Base-by-base conservation (phyloP, 768 basidiomycete genomes). In the Lactifluus piperatus region DNA sequence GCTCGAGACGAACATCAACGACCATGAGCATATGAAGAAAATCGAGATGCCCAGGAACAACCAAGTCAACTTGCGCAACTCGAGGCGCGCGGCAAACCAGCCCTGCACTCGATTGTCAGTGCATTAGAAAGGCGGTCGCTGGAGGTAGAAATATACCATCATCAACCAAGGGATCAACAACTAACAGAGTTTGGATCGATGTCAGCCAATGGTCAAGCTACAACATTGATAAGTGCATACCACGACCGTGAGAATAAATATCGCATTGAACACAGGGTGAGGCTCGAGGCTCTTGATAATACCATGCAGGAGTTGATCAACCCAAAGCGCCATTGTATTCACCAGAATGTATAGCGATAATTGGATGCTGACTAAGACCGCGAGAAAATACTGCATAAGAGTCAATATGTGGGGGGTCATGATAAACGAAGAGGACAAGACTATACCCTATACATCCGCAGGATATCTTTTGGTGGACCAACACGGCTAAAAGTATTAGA, bases 261-360 rank as follows among this genome's bases (percentile, higher is more conserved):
- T 51, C 0, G 69, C 80, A 54, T 76, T 63, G 62, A 83, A 83
- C 3, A 76, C 41, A 0, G 73, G 76, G 51, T 79, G 77, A 2
- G 52, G 54, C 0, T 79, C 78, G 9, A 83, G 74, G 0, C 61
- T 32, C 2, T 65, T 69, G 46, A 85, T 76, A 14, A 74, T 69
- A 6, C 80, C 78, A 52, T 77, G 75, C 32, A 76, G 58, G 27
- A 85, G 72, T 51, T 81, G 74, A 65, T 82, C 79, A 34, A 79
- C 68, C 82, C 83, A 85, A 7, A 84, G 75, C 32, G 75, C 76
- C 68, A 78, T 77, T 6, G 76, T 75, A 2, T 77, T 73, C 5
- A 79, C 63, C 20, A 82, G 71, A 47, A 80, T 72, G 68, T 81
- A 84, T 2, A 75, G 72, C 51, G 78, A 78, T 11, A 85, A 68